Evolutionary conservation across 192 early-diverging fungal genomes (phyloP), one percentile per base, ranked within the genome.

Genomic region (Diversispora epigaea): DNA sequence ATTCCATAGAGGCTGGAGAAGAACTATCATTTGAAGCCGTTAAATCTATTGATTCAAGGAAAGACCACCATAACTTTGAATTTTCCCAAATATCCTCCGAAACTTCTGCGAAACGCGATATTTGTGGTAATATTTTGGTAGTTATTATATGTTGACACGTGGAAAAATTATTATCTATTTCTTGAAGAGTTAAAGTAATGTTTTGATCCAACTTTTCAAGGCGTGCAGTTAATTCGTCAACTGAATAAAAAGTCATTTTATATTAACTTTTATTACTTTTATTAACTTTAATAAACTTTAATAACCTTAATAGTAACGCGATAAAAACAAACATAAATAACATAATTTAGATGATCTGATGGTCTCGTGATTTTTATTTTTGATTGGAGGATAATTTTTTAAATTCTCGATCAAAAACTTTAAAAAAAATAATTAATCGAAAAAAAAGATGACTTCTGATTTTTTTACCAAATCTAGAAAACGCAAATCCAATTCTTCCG

Each of bases 151-250:
- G 83, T 52, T 88, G 84, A 49, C 87, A 84, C n/a, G 77, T 62
- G 0, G 85, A 80, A 68, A 88, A 88, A 69, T 84, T 86, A 25
- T 88, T 77, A 77, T 88, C 87, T 74, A 86, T 84, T 10, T 80
- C 80, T 76, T 86, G 87, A 10, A 88, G 71, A 9, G 85, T 84
- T 41, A 84, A 78, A 11, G 87, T 88, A 49, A 88, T 86, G 56
- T 80, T 79, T 61, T 88, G 87, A 32, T 88, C 80, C 41, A 88
- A 66, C 41, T 83, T 82, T 76, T 88, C 87, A 25, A 86, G 50
- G 11, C 46, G 25, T 55, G 56, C 62, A 3, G 73, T 54, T 39
- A 75, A 45, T 15, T 75, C 62, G 32, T 75, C 65, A 41, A 57
- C 60, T 11, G 72, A 58, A 12, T 41, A 0, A 17, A 74, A 63